These are phyloP conservation scores for Malassezia vespertilionis DNA, from an alignment of 1,284 basidiomycete genomes.

Conservation along the genomic window DNA sequence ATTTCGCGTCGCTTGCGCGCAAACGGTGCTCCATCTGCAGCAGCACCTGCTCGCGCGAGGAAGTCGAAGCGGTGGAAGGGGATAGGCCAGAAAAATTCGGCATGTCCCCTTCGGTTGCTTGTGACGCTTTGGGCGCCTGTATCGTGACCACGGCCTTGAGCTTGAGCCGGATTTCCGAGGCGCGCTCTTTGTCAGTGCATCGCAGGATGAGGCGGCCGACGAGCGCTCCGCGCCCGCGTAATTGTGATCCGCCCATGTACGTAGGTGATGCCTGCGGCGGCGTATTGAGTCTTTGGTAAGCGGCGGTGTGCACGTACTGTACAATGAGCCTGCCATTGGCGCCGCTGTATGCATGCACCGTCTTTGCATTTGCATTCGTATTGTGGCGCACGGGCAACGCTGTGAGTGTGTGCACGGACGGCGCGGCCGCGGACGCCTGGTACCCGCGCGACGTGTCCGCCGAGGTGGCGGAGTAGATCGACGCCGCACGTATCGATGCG, in stretches of 20 bases:
- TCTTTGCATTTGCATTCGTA: slow-evolving; percentile 5
- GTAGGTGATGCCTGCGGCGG: slow-evolving; percentile 31
- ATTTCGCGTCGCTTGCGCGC: slow-evolving; percentile 14
- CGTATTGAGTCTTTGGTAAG: slow-evolving; percentile 3
- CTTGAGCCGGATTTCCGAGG: slow-evolving; percentile 25
- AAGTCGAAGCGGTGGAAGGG: slow-evolving; percentile 6
- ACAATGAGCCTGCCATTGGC: slow-evolving; percentile 11
- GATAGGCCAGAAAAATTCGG: slow-evolving; percentile 12
- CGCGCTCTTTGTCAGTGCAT: slow-evolving; percentile 18
- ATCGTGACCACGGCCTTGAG: slow-evolving; percentile 21
- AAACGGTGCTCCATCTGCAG: slow-evolving; percentile 27
- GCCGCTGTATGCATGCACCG: slow-evolving; percentile 13
- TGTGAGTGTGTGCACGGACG: not conserved
- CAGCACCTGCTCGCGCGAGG: slow-evolving; percentile 19
- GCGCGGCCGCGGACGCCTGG: not conserved
- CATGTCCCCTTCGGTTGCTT: slow-evolving; percentile 22
- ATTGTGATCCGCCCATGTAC: slow-evolving; percentile 33
- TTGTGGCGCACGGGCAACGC: not conserved
- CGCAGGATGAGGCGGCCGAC: slow-evolving; percentile 21
- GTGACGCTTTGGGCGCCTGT: slow-evolving; percentile 16
- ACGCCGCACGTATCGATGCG: slow-evolving; percentile 1
- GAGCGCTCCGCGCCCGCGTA: slow-evolving; percentile 30
- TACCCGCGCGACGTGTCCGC: not conserved
- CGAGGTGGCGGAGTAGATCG: slow-evolving; percentile 1
- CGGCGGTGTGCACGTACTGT: not conserved